Conservation (phyloP, 768 basidiomycete genomes). For the Tubosaeta sp. region DNA sequence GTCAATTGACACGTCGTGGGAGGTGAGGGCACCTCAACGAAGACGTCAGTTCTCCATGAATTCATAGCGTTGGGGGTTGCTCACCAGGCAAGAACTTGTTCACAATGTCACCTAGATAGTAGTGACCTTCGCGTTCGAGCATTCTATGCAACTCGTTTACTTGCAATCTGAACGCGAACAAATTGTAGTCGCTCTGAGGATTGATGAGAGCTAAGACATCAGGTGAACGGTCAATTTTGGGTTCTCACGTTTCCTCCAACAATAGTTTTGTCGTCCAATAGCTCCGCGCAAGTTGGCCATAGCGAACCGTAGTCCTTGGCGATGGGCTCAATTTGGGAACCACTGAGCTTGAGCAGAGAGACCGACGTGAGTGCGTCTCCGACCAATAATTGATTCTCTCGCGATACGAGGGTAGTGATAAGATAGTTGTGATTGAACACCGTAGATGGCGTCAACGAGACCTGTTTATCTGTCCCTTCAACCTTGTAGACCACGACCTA, state of each 20-base stretch:
- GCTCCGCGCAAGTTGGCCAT: conserved; percentile 67
- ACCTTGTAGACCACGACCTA: conserved; percentile 49
- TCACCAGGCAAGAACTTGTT: conserved; percentile 70
- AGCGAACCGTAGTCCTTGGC: conserved; percentile 74
- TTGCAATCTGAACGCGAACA: conserved; percentile 58
- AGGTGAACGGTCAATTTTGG: conserved; percentile 5
- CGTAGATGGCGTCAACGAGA: conserved; percentile 36
- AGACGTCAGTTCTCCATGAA: not conserved
- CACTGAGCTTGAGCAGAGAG: conserved; percentile 55
- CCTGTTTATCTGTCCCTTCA: conserved; percentile 31
- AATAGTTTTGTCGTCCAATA: conserved; percentile 48
- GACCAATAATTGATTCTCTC: conserved; percentile 53
- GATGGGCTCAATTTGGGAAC: conserved; percentile 44
- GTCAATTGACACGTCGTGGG: conserved; percentile 40
- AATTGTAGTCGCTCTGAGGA: conserved; percentile 59
- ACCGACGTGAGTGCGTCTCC: conserved; percentile 82
- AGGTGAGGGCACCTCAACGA: conserved; percentile 50
- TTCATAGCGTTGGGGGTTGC: not conserved
- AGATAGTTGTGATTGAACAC: conserved; percentile 84
- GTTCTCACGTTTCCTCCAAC: conserved; percentile 72
- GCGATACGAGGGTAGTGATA: conserved; percentile 60
- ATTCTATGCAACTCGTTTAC: conserved; percentile 37
- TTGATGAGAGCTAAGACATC: conserved; percentile 6
- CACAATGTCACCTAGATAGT: conserved; percentile 72
- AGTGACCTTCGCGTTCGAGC: conserved; percentile 65